Conservation (phyloP, 768 basidiomycete species). For the Suillus discolor region DNA sequence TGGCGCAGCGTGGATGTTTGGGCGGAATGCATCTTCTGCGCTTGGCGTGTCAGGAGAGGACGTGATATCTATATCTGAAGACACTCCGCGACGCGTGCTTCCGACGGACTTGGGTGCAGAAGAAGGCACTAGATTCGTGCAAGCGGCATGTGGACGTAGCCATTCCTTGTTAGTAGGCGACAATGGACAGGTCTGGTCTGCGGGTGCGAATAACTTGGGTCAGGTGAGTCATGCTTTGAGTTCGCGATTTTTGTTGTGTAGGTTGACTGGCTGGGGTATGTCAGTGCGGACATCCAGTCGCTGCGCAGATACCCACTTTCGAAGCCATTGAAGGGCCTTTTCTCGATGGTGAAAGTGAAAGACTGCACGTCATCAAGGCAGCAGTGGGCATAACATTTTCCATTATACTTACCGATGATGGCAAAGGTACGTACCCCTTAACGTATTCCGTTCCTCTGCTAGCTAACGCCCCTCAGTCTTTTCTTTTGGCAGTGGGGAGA, state of each 20-base stretch:
- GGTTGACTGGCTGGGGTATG: not conserved
- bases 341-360: conserved; percentile 58
- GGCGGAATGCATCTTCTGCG: conserved; percentile 72
- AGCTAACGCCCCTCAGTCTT: conserved; percentile 55
- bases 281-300: conserved; percentile 72
- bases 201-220: conserved; percentile 79
- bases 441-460: conserved; percentile 4
- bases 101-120: conserved; percentile 64
- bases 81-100: conserved; percentile 63
- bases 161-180: conserved; percentile 85
- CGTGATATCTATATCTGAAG: conserved; percentile 75
- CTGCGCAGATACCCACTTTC: conserved; percentile 68
- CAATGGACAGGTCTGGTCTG: conserved; percentile 81
- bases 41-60: conserved; percentile 63
- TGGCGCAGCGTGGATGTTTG: conserved; percentile 89
- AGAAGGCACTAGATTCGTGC: conserved; percentile 63
- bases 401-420: conserved; percentile 78
- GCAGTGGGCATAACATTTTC: conserved; percentile 87
- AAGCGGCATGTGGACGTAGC: conserved; percentile 81
- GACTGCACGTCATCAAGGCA: conserved; percentile 69
- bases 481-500: conserved; percentile 88
- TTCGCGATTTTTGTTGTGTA: not conserved
- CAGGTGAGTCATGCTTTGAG: conserved; percentile 54
- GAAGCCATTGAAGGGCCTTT: conserved; percentile 60
- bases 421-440: conserved; percentile 57